phyloP scores from a whole-genome alignment of 2,329 filamentous ascomycete genomes.

The Penicillium italicum region DNA sequence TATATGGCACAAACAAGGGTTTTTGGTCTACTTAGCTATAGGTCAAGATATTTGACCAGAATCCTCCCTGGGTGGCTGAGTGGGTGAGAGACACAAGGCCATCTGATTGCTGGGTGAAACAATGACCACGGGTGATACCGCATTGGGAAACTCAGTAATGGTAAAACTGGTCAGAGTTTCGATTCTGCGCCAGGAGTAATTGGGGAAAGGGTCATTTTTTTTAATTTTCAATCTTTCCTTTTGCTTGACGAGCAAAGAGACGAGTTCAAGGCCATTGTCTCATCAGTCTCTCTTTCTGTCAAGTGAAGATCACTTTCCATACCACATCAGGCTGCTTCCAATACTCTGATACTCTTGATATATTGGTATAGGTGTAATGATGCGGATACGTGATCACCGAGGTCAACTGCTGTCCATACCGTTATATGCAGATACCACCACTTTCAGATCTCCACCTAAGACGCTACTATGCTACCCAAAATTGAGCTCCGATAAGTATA shows the following conservation, averaged over 20 bases:
- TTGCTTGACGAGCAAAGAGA: background rate
- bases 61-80: background rate
- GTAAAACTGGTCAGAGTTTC: background rate
- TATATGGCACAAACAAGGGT: background rate
- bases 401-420: background rate
- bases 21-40: background rate
- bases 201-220: background rate
- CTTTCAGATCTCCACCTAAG: background rate
- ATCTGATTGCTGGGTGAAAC: background rate
- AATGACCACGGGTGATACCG: background rate
- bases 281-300: background rate
- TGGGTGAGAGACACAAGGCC: slow-evolving; percentile 1
- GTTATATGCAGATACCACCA: background rate
- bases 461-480: background rate
- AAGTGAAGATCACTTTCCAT: background rate
- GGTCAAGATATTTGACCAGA: background rate
- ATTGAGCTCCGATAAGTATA: background rate
- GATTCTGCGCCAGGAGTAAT: background rate
- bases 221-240: background rate
- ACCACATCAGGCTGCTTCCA: too few relatives aligned
- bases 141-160: background rate
- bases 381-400: background rate
- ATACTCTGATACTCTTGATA: background rate
- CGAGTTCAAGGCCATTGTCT: too few relatives aligned
- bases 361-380: background rate